Base-by-base conservation (phyloP, 331 rosid genomes). In the Saraca asoca region DNA sequence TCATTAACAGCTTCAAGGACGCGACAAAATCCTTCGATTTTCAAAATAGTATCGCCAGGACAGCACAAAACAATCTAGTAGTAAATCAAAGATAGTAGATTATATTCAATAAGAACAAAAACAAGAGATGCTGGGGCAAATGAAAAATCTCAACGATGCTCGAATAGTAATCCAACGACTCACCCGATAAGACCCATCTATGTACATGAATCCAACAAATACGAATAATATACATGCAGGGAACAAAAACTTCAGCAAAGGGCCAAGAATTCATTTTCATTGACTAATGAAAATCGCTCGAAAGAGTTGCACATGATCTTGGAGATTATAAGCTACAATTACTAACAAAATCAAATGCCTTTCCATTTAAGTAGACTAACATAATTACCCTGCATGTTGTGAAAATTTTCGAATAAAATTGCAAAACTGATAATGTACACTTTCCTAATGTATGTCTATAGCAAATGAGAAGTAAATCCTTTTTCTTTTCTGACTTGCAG, bases 351-450 rank as follows among this genome's bases (percentile, higher is more conserved):
- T 51, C 75, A 64, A 66, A 75, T 72, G 69, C 82, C 55, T 49
- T 62, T 49, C 35, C 49, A 65, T 58, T 67, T 31, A 71, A 68
- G 35, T 31, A 49, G 55, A 51, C 77, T 48, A 61, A 64, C 66
- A 71, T 45, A 16, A 67, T 64, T 48, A 75, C 79, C 68, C 58
- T 49, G 78, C 49, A 71, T 44, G 51, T 45, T 52, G 75, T 44
- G 69, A 76, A 66, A 58, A 67, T 66, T 37, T 29, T 70, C 74
- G 82, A 80, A 80, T 78, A 62, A 74, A 80, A 79, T 79, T 83
- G 87, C 92, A 84, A 89, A 94, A 85, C 83, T 79, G 89, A 77
- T 88, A 78, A 86, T 87, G 88, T 91, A 88, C 95, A 88, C 17
- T 85, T 88, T 72, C 83, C 74, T 71, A 58, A 78, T 60, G 85